Conservation (phyloP, 306 rosid species). For the Prunus padus region DNA sequence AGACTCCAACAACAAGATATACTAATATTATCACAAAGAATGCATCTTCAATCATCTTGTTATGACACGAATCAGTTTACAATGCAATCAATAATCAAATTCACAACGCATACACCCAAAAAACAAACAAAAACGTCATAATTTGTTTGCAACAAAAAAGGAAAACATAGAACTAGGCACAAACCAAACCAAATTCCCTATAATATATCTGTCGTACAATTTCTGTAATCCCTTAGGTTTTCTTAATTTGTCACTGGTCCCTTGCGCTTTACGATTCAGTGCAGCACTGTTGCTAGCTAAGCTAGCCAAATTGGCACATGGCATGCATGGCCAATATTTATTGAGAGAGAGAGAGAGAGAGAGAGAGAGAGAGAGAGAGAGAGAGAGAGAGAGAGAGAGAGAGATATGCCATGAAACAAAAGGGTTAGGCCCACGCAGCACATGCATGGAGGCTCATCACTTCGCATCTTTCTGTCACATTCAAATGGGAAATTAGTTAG, state of each 20-base stretch:
- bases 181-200: background rate
- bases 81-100: too few relatives aligned
- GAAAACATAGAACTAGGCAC: too few relatives aligned
- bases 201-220: background rate
- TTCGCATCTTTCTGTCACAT: background rate
- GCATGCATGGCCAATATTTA: background rate
- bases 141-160: background rate
- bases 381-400: background rate
- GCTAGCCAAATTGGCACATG: background rate
- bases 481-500: background rate
- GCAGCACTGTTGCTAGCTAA: background rate
- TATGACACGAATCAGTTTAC: background rate
- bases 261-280: background rate
- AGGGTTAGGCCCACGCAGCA: slow-evolving; percentile 6
- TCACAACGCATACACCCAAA: background rate
- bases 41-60: background rate
- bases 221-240: background rate
- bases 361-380: background rate
- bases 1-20: background rate
- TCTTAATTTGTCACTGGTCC: background rate
- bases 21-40: background rate
- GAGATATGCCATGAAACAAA: background rate
- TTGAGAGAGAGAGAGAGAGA: background rate
- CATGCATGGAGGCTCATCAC: background rate
- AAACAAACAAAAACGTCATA: too few relatives aligned